phyloP scores from a whole-genome alignment of 805 yeast species.

The Yamadazyma olivae region DNA sequence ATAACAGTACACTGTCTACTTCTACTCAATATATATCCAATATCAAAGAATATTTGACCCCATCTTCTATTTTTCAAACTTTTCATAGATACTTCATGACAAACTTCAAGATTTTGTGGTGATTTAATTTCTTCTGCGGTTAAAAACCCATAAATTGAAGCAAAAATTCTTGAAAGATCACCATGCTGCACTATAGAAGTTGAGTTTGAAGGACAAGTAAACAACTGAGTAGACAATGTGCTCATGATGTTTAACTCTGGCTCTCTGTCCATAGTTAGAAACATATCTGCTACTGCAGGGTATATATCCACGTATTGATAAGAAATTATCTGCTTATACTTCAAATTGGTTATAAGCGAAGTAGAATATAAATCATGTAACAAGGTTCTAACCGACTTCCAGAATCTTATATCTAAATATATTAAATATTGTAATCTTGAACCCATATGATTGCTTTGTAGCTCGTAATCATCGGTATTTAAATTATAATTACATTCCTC shows the following conservation, averaged over 20 bases:
- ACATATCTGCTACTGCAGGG: conserved; percentile 69
- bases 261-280: conserved; percentile 74
- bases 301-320: conserved; percentile 82
- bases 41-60: conserved; percentile 76
- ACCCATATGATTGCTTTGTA: conserved; percentile 32
- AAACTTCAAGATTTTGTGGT: conserved; percentile 38
- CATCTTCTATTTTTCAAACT: conserved; percentile 67
- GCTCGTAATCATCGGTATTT: conserved; percentile 21
- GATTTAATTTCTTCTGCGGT: conserved; percentile 50
- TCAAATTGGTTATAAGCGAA: conserved; percentile 57
- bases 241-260: conserved; percentile 78
- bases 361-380: conserved; percentile 66
- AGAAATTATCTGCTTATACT: conserved; percentile 58
- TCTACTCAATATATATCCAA: conserved; percentile 73
- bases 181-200: conserved; percentile 60
- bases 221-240: conserved; percentile 76
- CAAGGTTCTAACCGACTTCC: conserved; percentile 57
- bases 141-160: conserved; percentile 60
- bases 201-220: conserved; percentile 85
- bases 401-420: conserved; percentile 67
- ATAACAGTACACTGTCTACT: conserved; percentile 53
- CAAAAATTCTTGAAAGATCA: conserved; percentile 58
- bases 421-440: conserved; percentile 59
- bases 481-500: conserved; percentile 47
- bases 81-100: conserved; percentile 36